A percentile compares a stretch with the other conserved stretches of the same genome.
Conservation (phyloP, 306 rosid genomes). For the Cicer chorassanicum region DNA sequence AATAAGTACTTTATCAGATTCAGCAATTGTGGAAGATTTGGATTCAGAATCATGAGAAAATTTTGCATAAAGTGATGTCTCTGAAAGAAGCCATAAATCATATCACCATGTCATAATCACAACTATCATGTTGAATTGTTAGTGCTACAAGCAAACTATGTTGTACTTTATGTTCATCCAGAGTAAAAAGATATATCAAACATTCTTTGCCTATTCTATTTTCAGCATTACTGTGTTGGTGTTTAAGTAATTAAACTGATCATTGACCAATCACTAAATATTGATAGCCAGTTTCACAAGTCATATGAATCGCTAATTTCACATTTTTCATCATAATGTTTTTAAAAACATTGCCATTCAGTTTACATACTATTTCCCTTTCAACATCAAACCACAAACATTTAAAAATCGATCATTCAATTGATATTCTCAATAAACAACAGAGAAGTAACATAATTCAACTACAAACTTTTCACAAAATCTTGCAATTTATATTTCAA, state of each 20-base stretch:
- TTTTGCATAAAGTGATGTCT: conserved; percentile 66
- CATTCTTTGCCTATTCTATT: conserved; percentile 36
- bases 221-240: conserved; percentile 30
- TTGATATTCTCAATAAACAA: conserved; percentile 20
- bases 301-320: conserved; percentile 31
- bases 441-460: conserved; percentile 4
- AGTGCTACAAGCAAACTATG: conserved; percentile 31
- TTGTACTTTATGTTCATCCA: conserved; percentile 39
- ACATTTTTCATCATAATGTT: conserved; percentile 20
- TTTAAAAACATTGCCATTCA: conserved; percentile 17
- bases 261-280: conserved; percentile 1
- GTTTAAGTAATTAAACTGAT: conserved; percentile 20
- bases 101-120: conserved; percentile 33
- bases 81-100: conserved; percentile 56
- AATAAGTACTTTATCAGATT: conserved; percentile 71
- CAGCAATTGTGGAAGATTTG: conserved; percentile 61
- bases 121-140: not conserved
- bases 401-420: conserved; percentile 36
- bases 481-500: not conserved
- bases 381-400: conserved; percentile 11
- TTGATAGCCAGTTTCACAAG: conserved; percentile 22
- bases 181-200: not conserved
- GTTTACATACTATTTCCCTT: conserved; percentile 27
- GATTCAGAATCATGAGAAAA: conserved; percentile 70
- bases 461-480: conserved; percentile 30